A percentile compares a stretch with the other conserved stretches of the same genome.
Evolutionary conservation across 495 filamentous ascomycete species (phyloP).

Genomic region (Evansstolkia leycettana): DNA sequence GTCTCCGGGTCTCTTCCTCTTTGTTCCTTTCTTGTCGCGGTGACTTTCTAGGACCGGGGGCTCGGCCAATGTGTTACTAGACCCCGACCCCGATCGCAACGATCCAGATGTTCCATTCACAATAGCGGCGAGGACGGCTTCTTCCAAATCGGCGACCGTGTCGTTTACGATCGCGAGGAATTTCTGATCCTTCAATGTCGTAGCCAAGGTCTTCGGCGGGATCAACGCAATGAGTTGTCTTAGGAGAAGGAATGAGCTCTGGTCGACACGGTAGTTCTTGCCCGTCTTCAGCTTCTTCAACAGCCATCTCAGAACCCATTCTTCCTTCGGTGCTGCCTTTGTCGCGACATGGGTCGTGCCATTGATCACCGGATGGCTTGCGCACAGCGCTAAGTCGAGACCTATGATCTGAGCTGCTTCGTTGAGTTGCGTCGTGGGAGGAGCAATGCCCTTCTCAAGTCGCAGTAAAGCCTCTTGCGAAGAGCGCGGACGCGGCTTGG

Average conservation of each 20-base stretch:
- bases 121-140: conserved; percentile 20
- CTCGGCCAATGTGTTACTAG: conserved; percentile 28
- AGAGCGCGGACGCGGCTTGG: conserved; percentile 25
- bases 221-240: conserved; percentile 33
- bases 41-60: conserved; percentile 12
- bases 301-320: conserved; percentile 59
- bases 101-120: conserved; percentile 13
- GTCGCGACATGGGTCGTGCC: conserved; percentile 13
- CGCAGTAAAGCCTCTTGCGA: conserved; percentile 39
- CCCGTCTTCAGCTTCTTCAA: conserved; percentile 43
- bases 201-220: conserved; percentile 31
- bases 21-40: conserved; percentile 30
- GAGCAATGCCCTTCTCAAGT: conserved; percentile 36
- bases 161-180: conserved; percentile 32
- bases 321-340: conserved; percentile 37
- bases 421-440: conserved; percentile 27
- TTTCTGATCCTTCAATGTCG: conserved; percentile 37
- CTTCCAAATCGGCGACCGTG: conserved; percentile 25
- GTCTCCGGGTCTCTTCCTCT: conserved; percentile 24
- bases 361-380: conserved; percentile 21
- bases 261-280: conserved; percentile 31
- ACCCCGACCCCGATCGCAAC: conserved; percentile 20
- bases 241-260: conserved; percentile 36
- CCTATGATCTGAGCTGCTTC: conserved; percentile 37
- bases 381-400: conserved; percentile 27